phyloP scores from a whole-genome alignment of 2,329 filamentous ascomycete species.

The Dothideomycetidae sp. region DNA sequence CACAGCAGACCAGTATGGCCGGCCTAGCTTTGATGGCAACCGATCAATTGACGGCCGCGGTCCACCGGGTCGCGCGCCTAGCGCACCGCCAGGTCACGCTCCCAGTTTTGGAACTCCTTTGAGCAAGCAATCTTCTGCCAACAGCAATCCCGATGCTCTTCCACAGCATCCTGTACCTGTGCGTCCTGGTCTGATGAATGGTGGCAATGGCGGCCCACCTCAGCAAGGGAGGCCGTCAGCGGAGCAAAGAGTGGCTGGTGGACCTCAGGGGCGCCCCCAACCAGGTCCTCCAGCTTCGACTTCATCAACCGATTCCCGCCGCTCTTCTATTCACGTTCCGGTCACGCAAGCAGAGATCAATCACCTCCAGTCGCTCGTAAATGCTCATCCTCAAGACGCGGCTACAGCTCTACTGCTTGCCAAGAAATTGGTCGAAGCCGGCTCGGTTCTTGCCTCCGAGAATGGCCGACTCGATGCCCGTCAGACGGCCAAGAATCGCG shows the following conservation, averaged over 20 bases:
- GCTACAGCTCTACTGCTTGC: slow-evolving; percentile 58
- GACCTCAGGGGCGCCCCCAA: slow-evolving; percentile 16
- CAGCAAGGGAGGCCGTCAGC: background rate
- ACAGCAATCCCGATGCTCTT: slow-evolving; percentile 39
- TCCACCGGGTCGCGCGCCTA: slow-evolving; percentile 9
- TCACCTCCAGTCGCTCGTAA: slow-evolving; percentile 52
- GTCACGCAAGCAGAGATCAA: slow-evolving; percentile 72
- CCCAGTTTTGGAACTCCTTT: slow-evolving; percentile 16
- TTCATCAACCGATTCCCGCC: slow-evolving; percentile 12
- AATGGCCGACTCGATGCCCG: slow-evolving; percentile 56
- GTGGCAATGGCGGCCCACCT: slow-evolving; percentile 18
- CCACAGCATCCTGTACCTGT: slow-evolving; percentile 43
- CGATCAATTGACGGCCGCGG: background rate
- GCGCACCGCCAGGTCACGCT: slow-evolving; percentile 8
- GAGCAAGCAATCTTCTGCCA: slow-evolving; percentile 16
- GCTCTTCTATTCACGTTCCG: slow-evolving; percentile 27
- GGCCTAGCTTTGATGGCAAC: slow-evolving; percentile 4
- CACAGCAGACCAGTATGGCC: slow-evolving; percentile 6
- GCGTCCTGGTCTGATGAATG: slow-evolving; percentile 35
- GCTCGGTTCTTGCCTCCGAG: slow-evolving; percentile 63
- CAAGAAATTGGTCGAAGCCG: slow-evolving; percentile 75
- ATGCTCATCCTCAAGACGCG: slow-evolving; percentile 58
- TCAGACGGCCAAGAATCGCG: slow-evolving; percentile 49
- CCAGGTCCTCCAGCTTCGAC: slow-evolving; percentile 14
- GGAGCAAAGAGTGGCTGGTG: slow-evolving; percentile 19